Conservation (phyloP, 495 filamentous ascomycete genomes). For the Annulohypoxylon moriforme region DNA sequence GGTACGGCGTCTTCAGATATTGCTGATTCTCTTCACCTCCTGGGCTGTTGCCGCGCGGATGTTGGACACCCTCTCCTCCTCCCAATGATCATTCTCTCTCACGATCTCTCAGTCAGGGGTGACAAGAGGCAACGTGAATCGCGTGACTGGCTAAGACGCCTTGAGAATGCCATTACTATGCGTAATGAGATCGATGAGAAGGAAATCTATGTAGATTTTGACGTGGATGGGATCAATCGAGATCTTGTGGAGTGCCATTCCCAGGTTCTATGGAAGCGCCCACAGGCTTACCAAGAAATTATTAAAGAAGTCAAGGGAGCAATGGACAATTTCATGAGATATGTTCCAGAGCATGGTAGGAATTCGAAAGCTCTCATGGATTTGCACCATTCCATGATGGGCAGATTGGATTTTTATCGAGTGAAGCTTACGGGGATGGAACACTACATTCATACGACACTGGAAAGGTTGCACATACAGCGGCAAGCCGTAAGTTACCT, state of each 20-base stretch:
- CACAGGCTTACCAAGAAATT: conserved; percentile 67
- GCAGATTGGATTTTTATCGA: conserved; percentile 64
- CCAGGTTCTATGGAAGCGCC: conserved; percentile 68
- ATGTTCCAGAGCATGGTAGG: conserved; percentile 26
- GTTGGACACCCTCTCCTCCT: conserved; percentile 65
- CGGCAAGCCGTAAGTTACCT: conserved; percentile 60
- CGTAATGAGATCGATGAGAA: conserved; percentile 63
- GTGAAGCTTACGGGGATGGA: conserved; percentile 67
- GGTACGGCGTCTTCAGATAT: conserved; percentile 65
- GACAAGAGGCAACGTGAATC: conserved; percentile 67
- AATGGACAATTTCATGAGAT: conserved; percentile 56
- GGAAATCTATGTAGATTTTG: conserved; percentile 62
- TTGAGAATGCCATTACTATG: conserved; percentile 69
- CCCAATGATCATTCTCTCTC: conserved; percentile 63
- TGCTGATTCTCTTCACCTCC: conserved; percentile 57
- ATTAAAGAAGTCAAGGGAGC: conserved; percentile 54
- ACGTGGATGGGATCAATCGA: conserved; percentile 65
- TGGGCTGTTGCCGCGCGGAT: conserved; percentile 59
- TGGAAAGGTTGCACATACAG: conserved; percentile 65
- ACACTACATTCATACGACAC: conserved; percentile 65
- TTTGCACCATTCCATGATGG: conserved; percentile 58
- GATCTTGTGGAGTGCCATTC: conserved; percentile 68
- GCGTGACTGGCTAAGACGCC: conserved; percentile 64
- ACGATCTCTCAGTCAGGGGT: conserved; percentile 59
- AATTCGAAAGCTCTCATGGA: conserved; percentile 45